Base-by-base conservation (phyloP, 208 protist species). In the Leishmania gerbilli region DNA sequence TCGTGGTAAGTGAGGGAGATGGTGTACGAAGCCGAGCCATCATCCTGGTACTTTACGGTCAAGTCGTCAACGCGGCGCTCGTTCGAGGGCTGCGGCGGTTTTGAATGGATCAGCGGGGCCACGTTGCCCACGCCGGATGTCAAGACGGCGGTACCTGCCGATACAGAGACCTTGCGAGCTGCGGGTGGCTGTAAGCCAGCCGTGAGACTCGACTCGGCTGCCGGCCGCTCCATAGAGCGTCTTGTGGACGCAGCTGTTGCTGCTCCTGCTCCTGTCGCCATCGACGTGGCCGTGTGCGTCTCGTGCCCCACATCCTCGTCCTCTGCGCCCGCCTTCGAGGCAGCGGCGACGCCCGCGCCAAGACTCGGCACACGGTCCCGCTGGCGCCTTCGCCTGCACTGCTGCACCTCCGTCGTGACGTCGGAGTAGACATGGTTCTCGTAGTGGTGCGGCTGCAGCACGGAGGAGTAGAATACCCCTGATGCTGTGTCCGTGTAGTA, bases 1-100 rank as follows among this genome's bases (percentile, higher is more conserved):
- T 92, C 91, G 86, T 92, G 89, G 79, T 95, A 92, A 31, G 86
- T 95, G 67, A 95, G 82, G 40, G 88, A 91, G 55, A 95, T 84
- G 56, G 88, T 88, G 76, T 92, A 92, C 27, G 82, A 79, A 1
- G 75, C 81, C 3, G 81, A 77, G 67, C 87, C 84, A 34, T 88
- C 81, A 17, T 81, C 85, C 40, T 85, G 83, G 69, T 90, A 88
- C 60, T 87, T 86, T 71, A 95, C 91, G 58, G 85, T 87, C 9
- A 92, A 74, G 69, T 95, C 91, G 71, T 92, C 89, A 6, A 91
- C 83, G 27, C 89, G 88, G 74, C 91, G 89, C 81, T 92, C 89
- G 74, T 89, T 77, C 45, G 81, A 84, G 19, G 71, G 69, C 74
- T 74, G 60, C 40, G 74, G 1, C 6, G 40, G 51, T 42, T 79